A percentile compares a stretch with the other conserved stretches of the same genome.
phyloP scores from a whole-genome alignment of 1,284 basidiomycete species.

The Neonothopanus nambi region DNA sequence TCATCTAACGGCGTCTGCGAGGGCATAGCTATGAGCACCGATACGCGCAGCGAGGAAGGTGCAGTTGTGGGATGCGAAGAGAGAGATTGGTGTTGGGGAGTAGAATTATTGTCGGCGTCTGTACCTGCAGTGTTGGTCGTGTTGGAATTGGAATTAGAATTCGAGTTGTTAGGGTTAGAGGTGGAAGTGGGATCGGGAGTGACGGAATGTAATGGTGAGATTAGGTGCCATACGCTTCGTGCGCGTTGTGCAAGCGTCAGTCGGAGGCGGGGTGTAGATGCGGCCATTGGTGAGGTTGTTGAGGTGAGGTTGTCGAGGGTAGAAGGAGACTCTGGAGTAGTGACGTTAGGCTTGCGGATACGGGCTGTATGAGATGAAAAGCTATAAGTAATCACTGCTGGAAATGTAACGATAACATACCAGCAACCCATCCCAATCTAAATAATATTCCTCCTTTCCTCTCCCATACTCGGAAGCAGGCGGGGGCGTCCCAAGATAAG shows the following conservation, averaged over 20 bases:
- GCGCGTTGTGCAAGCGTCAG: not conserved
- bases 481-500: not conserved
- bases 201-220: too few relatives aligned
- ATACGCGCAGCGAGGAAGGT: slow-evolving; percentile 1
- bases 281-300: not conserved
- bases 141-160: not conserved
- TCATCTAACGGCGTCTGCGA: not conserved
- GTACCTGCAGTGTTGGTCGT: not conserved
- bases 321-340: not conserved
- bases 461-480: not conserved
- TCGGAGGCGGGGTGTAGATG: not conserved
- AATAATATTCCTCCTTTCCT: not conserved
- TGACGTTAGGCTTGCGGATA: not conserved
- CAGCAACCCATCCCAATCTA: slow-evolving; percentile 4
- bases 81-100: slow-evolving; percentile 3
- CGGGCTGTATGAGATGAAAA: not conserved
- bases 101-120: not conserved
- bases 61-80: not conserved
- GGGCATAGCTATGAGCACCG: slow-evolving; percentile 15
- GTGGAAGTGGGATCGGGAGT: not conserved
- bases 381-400: not conserved
- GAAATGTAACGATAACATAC: slow-evolving; percentile 1
- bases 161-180: not conserved
- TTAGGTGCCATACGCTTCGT: not conserved
- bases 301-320: not conserved